Evolutionary conservation across 306 rosid species (phyloP), one percentile per base, ranked within the genome.

Genomic region (Albizia julibrissin): DNA sequence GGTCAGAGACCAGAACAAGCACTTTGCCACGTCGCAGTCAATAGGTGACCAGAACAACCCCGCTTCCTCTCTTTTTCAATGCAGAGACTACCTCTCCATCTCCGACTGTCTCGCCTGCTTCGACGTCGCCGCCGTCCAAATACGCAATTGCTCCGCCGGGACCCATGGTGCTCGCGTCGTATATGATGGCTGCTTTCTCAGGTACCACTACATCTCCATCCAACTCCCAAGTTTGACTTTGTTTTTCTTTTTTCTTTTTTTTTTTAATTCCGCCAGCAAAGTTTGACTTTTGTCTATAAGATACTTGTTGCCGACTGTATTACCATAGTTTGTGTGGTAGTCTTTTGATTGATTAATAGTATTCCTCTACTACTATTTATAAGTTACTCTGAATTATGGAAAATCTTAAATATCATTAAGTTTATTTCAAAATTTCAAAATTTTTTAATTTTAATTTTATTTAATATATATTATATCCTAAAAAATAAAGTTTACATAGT

Each of bases 21-120:
- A 54, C 67, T 91, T 91, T 59, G 92, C 88, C 0, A 88, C 90
- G 18, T 62, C 39, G 33, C 67, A 61, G 67, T 4, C 52, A 47
- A 16, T 11, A 24, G 67, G 34, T 12, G 67, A 61, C 19, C 67
- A 61, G 34, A 61, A 24, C 42, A 68, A 31, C 1, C 8, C 67
- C 0, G 81, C 72, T 3, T 91, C 39, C 46, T 74, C 93, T 56
- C 54, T 89, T 88, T 82, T 85, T 58, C 95, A 91, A 67, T 91
- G 93, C 42, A 79, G 93, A 70, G 81, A 88, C 70, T 89, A 88
- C 47, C 92, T 89, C 44, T 87, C 95, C 27, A 15, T 10, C 0
- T 68, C 76, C 2, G 92, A 91, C 33, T 91, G 95, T n/a, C 8
- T 83, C 3, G 71, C 74, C 65, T 91, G 96, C 83, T 85, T 88